These are phyloP conservation scores for Lepidium aucheri DNA, from an alignment of 345 rosid species.

Conservation along the genomic window DNA sequence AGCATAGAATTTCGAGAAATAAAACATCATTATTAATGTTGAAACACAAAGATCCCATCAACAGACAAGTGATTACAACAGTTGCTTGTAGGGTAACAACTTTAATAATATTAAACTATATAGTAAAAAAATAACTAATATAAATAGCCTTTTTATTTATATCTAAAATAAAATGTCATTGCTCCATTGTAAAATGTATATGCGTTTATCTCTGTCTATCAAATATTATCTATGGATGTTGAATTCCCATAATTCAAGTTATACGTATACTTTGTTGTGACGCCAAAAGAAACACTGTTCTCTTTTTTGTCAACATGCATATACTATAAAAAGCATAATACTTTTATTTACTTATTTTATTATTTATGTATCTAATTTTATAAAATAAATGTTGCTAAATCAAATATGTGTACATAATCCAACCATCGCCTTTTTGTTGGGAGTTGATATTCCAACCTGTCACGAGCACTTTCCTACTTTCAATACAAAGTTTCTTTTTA, in stretches of 20 bases:
- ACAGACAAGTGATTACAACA: slow-evolving; percentile 8
- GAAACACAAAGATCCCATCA: slow-evolving; percentile 45
- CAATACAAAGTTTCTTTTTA: neutral
- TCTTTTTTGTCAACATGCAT: no score
- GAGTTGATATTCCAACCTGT: slow-evolving; percentile 7
- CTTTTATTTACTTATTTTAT: neutral
- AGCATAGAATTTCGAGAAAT: slow-evolving; percentile 36
- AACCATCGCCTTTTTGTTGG: slow-evolving; percentile 38
- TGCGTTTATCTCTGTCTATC: neutral
- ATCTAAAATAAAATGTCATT: no score
- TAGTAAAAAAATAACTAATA: neutral
- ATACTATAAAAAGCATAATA: no score
- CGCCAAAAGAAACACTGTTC: no score
- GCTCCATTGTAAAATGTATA: neutral
- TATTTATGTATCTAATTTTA: neutral
- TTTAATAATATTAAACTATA: neutral
- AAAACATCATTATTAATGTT: slow-evolving; percentile 50
- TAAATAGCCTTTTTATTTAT: no score
- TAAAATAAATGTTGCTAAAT: neutral
- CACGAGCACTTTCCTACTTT: neutral
- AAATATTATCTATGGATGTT: neutral
- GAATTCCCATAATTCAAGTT: neutral
- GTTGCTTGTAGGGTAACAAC: slow-evolving; percentile 24
- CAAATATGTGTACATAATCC: slow-evolving; percentile 5
- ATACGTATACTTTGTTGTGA: neutral